Evolutionary conservation across 2,329 filamentous ascomycete species (phyloP).

Genomic region (Ilyonectria robusta): DNA sequence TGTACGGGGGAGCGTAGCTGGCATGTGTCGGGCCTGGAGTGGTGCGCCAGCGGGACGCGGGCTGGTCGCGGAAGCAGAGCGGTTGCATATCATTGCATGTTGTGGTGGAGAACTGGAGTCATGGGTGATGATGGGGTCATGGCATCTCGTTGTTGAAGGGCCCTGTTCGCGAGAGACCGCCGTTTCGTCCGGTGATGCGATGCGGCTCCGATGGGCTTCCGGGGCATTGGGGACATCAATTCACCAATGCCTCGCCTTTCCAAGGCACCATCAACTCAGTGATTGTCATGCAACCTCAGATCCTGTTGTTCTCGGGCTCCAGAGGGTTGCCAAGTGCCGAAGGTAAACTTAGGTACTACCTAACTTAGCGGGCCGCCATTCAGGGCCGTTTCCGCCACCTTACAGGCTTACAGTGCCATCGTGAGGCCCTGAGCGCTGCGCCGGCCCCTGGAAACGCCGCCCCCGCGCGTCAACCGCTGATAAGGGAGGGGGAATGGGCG

Average conservation of each 20-base stretch:
- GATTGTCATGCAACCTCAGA: not conserved
- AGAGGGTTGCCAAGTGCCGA: slow-evolving; percentile 5
- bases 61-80: slow-evolving; percentile 18
- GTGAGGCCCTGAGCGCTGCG: slow-evolving; percentile 5
- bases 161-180: slow-evolving; percentile 10
- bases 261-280: not conserved
- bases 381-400: not conserved
- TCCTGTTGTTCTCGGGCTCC: not conserved
- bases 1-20: slow-evolving; percentile 19
- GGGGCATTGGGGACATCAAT: not conserved
- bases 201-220: not conserved
- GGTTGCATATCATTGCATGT: slow-evolving; percentile 19
- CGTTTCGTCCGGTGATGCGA: slow-evolving; percentile 21
- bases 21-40: slow-evolving; percentile 41
- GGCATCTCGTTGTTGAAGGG: not conserved
- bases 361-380: not conserved
- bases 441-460: slow-evolving; percentile 8
- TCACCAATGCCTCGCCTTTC: not conserved
- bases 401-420: not conserved
- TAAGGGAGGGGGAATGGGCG: slow-evolving; percentile 12
- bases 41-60: slow-evolving; percentile 29
- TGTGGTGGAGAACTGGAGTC: slow-evolving; percentile 11
- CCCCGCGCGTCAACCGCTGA: slow-evolving; percentile 22
- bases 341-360: not conserved
- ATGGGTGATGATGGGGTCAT: not conserved